Percentiles rank a stretch among this genome's conserved stretches.
Evolutionary conservation across 2,329 filamentous ascomycete genomes (phyloP).

Genomic region (Tolypocladium pustulatum): DNA sequence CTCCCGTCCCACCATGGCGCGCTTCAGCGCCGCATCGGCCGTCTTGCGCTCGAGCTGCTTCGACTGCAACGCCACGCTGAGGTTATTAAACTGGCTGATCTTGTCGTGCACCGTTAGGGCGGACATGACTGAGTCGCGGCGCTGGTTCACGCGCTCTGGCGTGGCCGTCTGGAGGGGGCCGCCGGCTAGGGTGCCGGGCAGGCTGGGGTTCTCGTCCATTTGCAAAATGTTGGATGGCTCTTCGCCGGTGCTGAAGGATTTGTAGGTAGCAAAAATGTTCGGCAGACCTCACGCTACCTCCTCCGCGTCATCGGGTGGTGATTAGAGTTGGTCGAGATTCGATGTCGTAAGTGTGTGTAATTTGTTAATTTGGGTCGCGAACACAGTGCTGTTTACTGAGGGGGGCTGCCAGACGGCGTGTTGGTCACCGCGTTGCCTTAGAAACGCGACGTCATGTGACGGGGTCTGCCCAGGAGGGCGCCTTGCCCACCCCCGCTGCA

Average conservation of each 20-base stretch:
- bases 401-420: background rate
- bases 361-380: background rate
- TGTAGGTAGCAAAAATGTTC: background rate
- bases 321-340: background rate
- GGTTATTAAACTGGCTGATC: constrained; percentile 62
- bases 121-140: constrained; percentile 25
- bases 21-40: constrained; percentile 54
- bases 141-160: constrained; percentile 52
- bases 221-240: background rate
- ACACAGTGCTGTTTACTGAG: constrained; percentile 7
- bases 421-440: constrained; percentile 3
- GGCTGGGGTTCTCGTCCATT: constrained; percentile 37
- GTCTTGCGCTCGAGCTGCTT: constrained; percentile 54
- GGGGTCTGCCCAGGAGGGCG: background rate
- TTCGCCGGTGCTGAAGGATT: background rate
- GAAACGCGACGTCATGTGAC: constrained; percentile 3
- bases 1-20: constrained; percentile 58
- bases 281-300: background rate
- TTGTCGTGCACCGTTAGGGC: constrained; percentile 49
- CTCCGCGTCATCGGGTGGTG: background rate
- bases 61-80: constrained; percentile 50
- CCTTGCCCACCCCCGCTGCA: background rate
- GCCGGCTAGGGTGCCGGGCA: constrained; percentile 39
- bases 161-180: constrained; percentile 51
- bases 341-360: background rate